Percentiles rank a stretch among this genome's conserved stretches.
These are phyloP conservation scores for Fragilaria radians DNA, from an alignment of 108 stramenopile species.

Conservation along the genomic window DNA sequence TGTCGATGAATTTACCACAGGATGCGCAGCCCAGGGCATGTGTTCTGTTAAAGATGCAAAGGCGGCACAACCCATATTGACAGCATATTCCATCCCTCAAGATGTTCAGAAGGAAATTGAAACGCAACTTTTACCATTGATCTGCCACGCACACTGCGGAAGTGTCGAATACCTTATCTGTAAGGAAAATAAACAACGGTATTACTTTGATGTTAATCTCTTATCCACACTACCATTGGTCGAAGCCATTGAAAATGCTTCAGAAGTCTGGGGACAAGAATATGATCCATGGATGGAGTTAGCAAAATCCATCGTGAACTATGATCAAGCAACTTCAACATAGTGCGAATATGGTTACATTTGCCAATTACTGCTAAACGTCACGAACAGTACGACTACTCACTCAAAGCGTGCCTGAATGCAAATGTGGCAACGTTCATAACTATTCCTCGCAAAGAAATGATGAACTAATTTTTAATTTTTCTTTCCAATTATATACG, in stretches of 20 bases:
- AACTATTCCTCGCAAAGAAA: too few species aligned
- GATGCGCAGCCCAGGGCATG: constrained; percentile 11
- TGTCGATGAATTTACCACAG: constrained; percentile 19
- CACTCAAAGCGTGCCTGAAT: too few species aligned
- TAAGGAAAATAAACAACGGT: constrained; percentile 1
- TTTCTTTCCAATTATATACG: constrained; percentile 39
- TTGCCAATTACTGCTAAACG: too few species aligned
- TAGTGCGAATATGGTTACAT: too few species aligned
- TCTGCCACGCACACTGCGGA: constrained; percentile 28
- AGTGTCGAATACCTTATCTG: constrained; percentile 30
- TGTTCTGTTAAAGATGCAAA: constrained; percentile 6
- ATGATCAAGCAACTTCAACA: too few species aligned
- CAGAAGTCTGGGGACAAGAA: constrained; percentile 7
- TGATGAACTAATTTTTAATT: too few species aligned
- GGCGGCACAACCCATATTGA: constrained; percentile 1
- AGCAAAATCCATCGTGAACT: constrained; percentile 9
- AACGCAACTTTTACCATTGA: constrained; percentile 13
- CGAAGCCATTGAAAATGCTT: neutral
- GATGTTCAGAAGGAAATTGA: constrained; percentile 28
- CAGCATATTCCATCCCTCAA: constrained; percentile 16
- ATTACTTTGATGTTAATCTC: constrained; percentile 43
- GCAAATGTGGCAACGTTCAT: too few species aligned
- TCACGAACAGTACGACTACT: too few species aligned
- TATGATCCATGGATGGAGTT: constrained; percentile 20
- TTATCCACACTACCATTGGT: constrained; percentile 30